Evolutionary conservation across 1,284 basidiomycete genomes (phyloP), one percentile per base, ranked within the genome.

Genomic region (Apiotrichum montevideense): DNA sequence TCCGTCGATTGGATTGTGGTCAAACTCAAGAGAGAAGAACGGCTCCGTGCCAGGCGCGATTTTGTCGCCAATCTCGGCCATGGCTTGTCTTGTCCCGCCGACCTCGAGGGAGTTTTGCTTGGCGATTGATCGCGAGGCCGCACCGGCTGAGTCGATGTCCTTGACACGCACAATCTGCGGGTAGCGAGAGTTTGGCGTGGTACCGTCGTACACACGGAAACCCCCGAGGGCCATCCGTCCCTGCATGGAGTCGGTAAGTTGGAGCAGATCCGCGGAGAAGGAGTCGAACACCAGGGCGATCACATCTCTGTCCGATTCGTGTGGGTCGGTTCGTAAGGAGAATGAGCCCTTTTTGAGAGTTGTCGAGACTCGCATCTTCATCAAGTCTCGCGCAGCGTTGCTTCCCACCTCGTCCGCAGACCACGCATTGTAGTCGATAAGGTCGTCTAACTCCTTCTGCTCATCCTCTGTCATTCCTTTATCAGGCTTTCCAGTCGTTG

Each of bases 161-260:
- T 98, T 97, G 67, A 98, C 94, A 52, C 87, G 85, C 2, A 98
- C 94, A 55, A 99, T 95, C 74, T 97, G 88, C 6, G 87, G 87
- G 73, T 98, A 90, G 14, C 93, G 79, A 21, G 88, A 90, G 64
- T 87, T 82, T 49, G 81, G 77, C 21, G 88, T 88, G 4, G 93
- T 97, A 34, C 90, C 90, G 72, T 99, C 97, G 68, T 88, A 91
- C 9, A 99, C 89, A 33, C 87, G 82, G 73, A 99, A 85, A 6
- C 87, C 90, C 33, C 90, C 90, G 6, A 99, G 82, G 5, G 92
- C 90, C 32, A 97, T 78, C 0, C 86, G 87, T 1, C 84, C 85
- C 73, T 95, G 84, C 65, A 87, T 81, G 80, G 89, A 96, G 63
- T 95, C 88, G 5, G 86, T 85, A 57, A 95, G 82, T 75, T 98